Base-by-base conservation (phyloP, 495 filamentous ascomycete species). In the Daldinia decipiens region DNA sequence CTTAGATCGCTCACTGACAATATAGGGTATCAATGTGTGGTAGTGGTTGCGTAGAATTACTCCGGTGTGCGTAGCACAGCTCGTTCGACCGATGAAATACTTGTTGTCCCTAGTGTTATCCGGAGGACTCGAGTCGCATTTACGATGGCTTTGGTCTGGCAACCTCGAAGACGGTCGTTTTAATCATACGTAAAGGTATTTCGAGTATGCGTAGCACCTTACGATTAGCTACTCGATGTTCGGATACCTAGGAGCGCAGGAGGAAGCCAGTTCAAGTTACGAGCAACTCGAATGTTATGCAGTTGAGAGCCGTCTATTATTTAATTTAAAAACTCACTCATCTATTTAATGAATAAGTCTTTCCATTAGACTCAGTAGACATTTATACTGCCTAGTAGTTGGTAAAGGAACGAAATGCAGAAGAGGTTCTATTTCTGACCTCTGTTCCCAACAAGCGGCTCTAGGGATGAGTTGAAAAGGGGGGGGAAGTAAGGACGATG, bases 391-490 rank as follows among this genome's bases (percentile, higher is more conserved):
- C 1, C n/a, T 21, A 0, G 2, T 4, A 19, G 40, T 45, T 13
- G 12, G 34, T 5, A 36, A 3, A 8, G 21, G 40, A 24, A 47
- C 19, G 19, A 47, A 2, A 5, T 11, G 43, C 19, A 21, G 43
- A 11, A 47, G 9, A 11, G 9, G 3, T 9, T 47, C 19, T 21
- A 47, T 47, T 47, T 24, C 43, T 5, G 24, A 7, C 21, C 1
- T 17, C 51, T 8, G 4, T 31, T 53, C 15, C 26, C 29, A 32
- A 31, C 51, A 6, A 17, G 27, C 29, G 21, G 31, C 29, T 17
- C 5, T n/a, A n/a, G 50, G 34, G 31, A 9, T 34, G 39, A 26
- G 34, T 21, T 12, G 11, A 63, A 55, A 36, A 62, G 55, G 45
- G 51, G 60, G 60, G 60, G 4, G 45, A 45, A 29, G 32, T 1